Percentiles rank a stretch among this genome's conserved stretches.
phyloP scores from a whole-genome alignment of 306 rosid species.

The Prunus persica region DNA sequence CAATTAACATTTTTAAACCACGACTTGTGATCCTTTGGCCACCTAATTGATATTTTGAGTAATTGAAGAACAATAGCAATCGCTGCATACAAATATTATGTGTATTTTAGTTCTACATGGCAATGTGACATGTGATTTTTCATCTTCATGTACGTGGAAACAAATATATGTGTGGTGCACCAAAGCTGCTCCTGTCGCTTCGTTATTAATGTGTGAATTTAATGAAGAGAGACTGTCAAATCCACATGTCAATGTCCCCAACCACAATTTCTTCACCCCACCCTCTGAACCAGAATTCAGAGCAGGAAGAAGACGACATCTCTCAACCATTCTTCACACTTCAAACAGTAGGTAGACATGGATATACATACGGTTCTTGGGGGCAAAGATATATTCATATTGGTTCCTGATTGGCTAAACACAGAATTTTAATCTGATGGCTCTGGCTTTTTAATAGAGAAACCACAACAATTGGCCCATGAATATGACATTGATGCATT shows the following conservation, averaged over 20 bases:
- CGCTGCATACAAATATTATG: too few species aligned
- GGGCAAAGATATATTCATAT: too few species aligned
- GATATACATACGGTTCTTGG: too few species aligned
- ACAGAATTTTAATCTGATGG: too few species aligned
- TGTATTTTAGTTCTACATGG: background rate
- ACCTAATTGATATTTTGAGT: too few species aligned
- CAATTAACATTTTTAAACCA: too few species aligned
- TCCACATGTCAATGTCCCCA: background rate
- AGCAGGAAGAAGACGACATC: background rate
- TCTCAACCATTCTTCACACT: background rate
- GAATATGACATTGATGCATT: background rate
- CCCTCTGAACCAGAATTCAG: background rate
- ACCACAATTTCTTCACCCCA: background rate
- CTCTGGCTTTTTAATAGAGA: background rate
- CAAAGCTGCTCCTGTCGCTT: background rate
- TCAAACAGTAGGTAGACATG: background rate
- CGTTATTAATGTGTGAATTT: background rate
- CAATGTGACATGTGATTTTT: background rate
- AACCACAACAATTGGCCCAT: background rate
- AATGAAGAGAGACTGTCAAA: background rate
- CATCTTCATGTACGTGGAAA: background rate
- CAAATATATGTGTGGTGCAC: background rate
- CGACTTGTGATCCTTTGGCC: too few species aligned
- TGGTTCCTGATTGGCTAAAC: too few species aligned
- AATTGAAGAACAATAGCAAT: too few species aligned